Base-by-base conservation (phyloP, 805 yeast genomes). In the Candida cerambycidarum region DNA sequence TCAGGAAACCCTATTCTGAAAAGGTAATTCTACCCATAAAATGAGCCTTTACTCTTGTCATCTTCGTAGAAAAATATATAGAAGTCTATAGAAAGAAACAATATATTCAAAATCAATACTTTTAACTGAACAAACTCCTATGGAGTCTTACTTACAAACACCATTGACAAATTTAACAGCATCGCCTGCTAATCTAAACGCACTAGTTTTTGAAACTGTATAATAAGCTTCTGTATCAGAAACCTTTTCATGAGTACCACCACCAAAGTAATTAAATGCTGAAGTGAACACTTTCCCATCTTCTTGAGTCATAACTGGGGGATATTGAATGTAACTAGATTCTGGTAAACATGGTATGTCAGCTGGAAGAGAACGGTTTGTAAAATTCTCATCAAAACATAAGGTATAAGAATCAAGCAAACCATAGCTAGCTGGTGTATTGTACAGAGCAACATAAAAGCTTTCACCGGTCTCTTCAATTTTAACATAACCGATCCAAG, bases 401-500 rank as follows among this genome's bases (percentile, higher is more conserved):
- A 21, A 11, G n/a, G 32, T 4, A 14, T 31, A 5, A 2, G 11
- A n/a, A 11, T 16, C 10, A 14, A 46, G 25, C 3, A 41, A 15
- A 7, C 50, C 50, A 23, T 38, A 46, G 3, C 16, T 13, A 13
- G 12, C 10, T 15, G 50, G 50, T n/a, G 50, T 46, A 9, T 37
- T 35, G 19, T 41, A 46, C 15, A 29, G 42, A 12, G 43, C 50
- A 16, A 43, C 30, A 11, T 13, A 5, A 17, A 17, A 15, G 11
- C 19, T 25, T 19, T 41, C 41, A 15, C 43, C 46, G 17, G 47
- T 44, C 3, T 37, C 48, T 30, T 31, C 46, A 23, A 46, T 48
- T 13, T 36, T 34, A 13, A 46, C 16, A 28, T 23, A 24, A 13
- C 52, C 52, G 12, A 16, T 14, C 52, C 52, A 48, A 18, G 52